A percentile compares a stretch with the other conserved stretches of the same genome.
Evolutionary conservation across 371 early-diverging fungal species (phyloP).

Genomic region (Haplosporangium sp.): DNA sequence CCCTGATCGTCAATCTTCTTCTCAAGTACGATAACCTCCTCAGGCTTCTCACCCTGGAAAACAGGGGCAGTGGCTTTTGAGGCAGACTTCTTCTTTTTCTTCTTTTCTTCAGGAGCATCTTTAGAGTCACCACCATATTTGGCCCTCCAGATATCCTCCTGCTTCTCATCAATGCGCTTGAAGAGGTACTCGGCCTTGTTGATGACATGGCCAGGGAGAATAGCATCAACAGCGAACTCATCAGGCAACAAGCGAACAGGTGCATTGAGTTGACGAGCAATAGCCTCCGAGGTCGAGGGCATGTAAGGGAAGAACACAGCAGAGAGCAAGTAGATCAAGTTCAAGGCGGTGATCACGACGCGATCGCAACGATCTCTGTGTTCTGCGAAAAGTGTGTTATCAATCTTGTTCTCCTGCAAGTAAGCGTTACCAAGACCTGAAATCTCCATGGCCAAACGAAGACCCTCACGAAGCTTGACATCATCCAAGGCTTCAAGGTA

Average conservation of each 20-base stretch:
- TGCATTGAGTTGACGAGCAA: slow-evolving; percentile 84
- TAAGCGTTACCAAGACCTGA: slow-evolving; percentile 96
- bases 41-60: slow-evolving; percentile 62
- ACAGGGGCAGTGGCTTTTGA: slow-evolving; percentile 51
- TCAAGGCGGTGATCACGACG: slow-evolving; percentile 86
- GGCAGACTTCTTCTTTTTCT: slow-evolving; percentile 58
- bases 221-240: slow-evolving; percentile 71
- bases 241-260: slow-evolving; percentile 84
- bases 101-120: slow-evolving; percentile 53
- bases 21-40: slow-evolving; percentile 60
- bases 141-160: slow-evolving; percentile 73
- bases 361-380: slow-evolving; percentile 85
- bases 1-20: slow-evolving; percentile 64
- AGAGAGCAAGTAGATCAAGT: slow-evolving; percentile 91
- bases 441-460: slow-evolving; percentile 93
- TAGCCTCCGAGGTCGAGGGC: slow-evolving; percentile 87
- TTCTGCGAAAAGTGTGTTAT: slow-evolving; percentile 86
- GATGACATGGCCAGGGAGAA: slow-evolving; percentile 85
- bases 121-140: slow-evolving; percentile 77
- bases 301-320: slow-evolving; percentile 95
- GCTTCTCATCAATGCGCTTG: slow-evolving; percentile 85
- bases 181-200: slow-evolving; percentile 94
- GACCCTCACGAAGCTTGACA: slow-evolving; percentile 89
- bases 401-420: slow-evolving; percentile 93
- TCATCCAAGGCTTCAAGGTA: slow-evolving; percentile 87